phyloP scores from a whole-genome alignment of 306 rosid genomes.

The Mimosa pudica region DNA sequence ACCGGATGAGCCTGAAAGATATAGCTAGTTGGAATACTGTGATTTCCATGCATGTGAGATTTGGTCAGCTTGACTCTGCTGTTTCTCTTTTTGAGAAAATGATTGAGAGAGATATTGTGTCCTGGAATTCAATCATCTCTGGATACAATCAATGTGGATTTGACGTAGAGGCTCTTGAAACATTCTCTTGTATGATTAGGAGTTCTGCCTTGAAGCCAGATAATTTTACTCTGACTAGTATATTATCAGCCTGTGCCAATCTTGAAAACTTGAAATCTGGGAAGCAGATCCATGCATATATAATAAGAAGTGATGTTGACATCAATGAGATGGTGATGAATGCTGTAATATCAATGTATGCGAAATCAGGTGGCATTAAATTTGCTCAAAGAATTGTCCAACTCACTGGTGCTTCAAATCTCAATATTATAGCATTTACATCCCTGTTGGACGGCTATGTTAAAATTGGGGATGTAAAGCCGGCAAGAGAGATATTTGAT shows the following conservation, averaged over 20 bases:
- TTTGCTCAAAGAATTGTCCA: conserved; percentile 60
- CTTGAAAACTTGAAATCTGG: conserved; percentile 71
- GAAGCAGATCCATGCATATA: conserved; percentile 70
- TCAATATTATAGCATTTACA: conserved; percentile 78
- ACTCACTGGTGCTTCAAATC: conserved; percentile 46
- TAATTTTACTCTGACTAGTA: conserved; percentile 74
- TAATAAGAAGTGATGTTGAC: conserved; percentile 52
- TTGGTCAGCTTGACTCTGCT: conserved; percentile 64
- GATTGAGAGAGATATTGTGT: conserved; percentile 57
- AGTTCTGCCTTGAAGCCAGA: conserved; percentile 63
- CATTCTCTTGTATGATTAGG: conserved; percentile 60
- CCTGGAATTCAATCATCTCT: conserved; percentile 81
- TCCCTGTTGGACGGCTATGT: conserved; percentile 79
- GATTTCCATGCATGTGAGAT: conserved; percentile 72
- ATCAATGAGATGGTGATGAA: conserved; percentile 54
- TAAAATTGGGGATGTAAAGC: conserved; percentile 73
- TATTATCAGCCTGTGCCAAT: conserved; percentile 79
- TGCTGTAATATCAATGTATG: conserved; percentile 81
- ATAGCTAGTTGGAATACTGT: conserved; percentile 68
- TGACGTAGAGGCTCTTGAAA: conserved; percentile 61
- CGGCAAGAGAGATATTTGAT: conserved; percentile 82
- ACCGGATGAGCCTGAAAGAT: conserved; percentile 64
- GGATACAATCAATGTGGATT: conserved; percentile 63
- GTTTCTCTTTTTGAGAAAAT: conserved; percentile 62
- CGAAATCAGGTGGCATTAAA: conserved; percentile 67